These are phyloP conservation scores for Trichosporon ovoides DNA, from an alignment of 1,284 basidiomycete species.

Conservation along the genomic window DNA sequence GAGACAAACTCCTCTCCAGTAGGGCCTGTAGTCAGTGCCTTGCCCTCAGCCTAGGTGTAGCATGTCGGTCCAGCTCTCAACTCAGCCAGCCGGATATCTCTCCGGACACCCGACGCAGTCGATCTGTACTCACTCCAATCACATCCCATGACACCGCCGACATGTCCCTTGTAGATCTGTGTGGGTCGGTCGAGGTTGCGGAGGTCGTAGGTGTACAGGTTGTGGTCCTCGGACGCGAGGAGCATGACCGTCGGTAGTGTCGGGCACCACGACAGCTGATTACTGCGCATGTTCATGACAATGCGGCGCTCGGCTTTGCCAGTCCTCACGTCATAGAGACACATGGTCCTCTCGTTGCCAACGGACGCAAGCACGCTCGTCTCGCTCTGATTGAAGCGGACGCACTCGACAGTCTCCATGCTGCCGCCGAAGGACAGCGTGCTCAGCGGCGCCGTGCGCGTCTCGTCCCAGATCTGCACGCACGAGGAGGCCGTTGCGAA, in stretches of 20 bases:
- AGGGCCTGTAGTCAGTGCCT: slow-evolving; percentile 51
- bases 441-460: slow-evolving; percentile 70
- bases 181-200: slow-evolving; percentile 75
- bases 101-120: no score
- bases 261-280: slow-evolving; percentile 90
- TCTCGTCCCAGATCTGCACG: slow-evolving; percentile 98
- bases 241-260: slow-evolving; percentile 87
- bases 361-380: slow-evolving; percentile 87
- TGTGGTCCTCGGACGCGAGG: slow-evolving; percentile 95
- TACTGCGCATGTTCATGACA: slow-evolving; percentile 85
- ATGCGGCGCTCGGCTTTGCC: slow-evolving; percentile 88
- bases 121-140: slow-evolving; percentile 62
- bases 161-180: slow-evolving; percentile 96
- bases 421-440: slow-evolving; percentile 77
- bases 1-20: slow-evolving; percentile 95
- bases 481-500: slow-evolving; percentile 92
- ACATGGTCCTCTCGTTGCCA: slow-evolving; percentile 90
- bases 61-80: no score
- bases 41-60: background rate
- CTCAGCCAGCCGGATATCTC: no score
- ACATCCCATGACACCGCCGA: slow-evolving; percentile 88
- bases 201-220: slow-evolving; percentile 97
- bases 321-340: slow-evolving; percentile 91
- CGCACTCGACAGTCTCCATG: slow-evolving; percentile 76
- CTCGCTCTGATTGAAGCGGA: slow-evolving; percentile 92